These are phyloP conservation scores for Wallacemonas rigidus DNA, from an alignment of 208 protist genomes.

Conservation along the genomic window DNA sequence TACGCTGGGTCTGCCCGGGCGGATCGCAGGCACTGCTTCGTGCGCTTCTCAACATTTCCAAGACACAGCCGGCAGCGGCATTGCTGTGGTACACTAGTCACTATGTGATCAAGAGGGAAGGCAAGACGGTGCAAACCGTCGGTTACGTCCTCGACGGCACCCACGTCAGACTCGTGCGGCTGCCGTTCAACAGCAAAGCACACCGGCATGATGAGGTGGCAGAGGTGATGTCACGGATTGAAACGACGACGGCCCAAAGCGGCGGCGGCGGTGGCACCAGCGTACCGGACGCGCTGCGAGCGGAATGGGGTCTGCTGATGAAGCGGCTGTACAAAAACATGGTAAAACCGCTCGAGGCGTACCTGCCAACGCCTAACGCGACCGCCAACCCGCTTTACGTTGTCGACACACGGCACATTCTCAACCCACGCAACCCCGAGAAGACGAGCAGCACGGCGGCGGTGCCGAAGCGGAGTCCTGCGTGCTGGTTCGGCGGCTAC, in stretches of 20 bases:
- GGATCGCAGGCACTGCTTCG: slow-evolving; percentile 41
- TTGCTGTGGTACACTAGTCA: slow-evolving; percentile 44
- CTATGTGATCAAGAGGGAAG: slow-evolving; percentile 32
- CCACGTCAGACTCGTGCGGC: slow-evolving; percentile 28
- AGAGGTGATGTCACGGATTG: slow-evolving; percentile 15
- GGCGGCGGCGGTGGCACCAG: not conserved
- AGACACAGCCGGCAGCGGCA: slow-evolving; percentile 27
- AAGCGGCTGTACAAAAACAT: slow-evolving; percentile 45
- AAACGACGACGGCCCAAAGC: not conserved
- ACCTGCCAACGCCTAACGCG: slow-evolving; percentile 47
- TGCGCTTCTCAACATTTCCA: slow-evolving; percentile 26
- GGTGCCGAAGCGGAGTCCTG: slow-evolving; percentile 10
- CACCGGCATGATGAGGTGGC: slow-evolving; percentile 40
- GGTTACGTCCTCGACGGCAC: slow-evolving; percentile 43
- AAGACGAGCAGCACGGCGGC: not conserved
- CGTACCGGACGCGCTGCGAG: slow-evolving; percentile 18
- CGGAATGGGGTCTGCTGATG: slow-evolving; percentile 51
- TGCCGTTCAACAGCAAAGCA: slow-evolving; percentile 38
- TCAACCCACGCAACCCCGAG: slow-evolving; percentile 7
- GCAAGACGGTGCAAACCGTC: slow-evolving; percentile 43
- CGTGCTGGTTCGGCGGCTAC: slow-evolving; percentile 42
- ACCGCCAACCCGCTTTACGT: slow-evolving; percentile 39
- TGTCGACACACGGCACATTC: slow-evolving; percentile 34
- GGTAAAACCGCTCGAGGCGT: slow-evolving; percentile 55
- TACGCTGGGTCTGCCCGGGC: slow-evolving; percentile 46